phyloP scores from a whole-genome alignment of 305 asterid species.

The Rubia tinctorum region DNA sequence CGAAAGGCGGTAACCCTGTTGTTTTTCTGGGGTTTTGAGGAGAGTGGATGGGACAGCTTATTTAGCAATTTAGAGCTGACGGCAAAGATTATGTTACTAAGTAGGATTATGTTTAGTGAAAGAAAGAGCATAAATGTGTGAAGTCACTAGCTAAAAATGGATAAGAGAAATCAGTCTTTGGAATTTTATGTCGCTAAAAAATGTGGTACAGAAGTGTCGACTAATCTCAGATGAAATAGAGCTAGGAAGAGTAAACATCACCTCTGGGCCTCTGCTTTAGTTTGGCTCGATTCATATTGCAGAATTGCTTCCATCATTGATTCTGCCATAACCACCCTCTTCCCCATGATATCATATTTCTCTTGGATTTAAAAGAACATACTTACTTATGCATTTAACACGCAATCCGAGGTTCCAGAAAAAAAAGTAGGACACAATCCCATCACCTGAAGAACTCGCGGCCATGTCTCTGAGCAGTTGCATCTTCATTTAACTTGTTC shows the following conservation, averaged over 20 bases:
- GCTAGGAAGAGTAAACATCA: slow-evolving; percentile 9
- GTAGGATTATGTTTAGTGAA: neutral
- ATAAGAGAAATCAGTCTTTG: no score
- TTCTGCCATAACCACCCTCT: slow-evolving; percentile 89
- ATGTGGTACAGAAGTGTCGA: no score
- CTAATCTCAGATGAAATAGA: neutral
- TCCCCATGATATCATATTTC: slow-evolving; percentile 74
- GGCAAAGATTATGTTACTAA: no score
- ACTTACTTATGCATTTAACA: neutral
- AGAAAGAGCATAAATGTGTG: neutral
- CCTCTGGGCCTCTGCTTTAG: slow-evolving; percentile 70
- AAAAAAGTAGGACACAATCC: no score
- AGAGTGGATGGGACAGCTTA: slow-evolving; percentile 41
- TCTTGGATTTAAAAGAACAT: slow-evolving; percentile 41
- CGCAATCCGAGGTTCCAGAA: no score
- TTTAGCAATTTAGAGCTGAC: slow-evolving; percentile 9
- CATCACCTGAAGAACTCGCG: no score
- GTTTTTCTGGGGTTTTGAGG: slow-evolving; percentile 37
- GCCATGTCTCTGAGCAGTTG: no score
- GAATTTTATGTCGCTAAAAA: no score
- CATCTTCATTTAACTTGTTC: no score
- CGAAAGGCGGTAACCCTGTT: slow-evolving; percentile 60
- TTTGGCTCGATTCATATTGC: slow-evolving; percentile 85
- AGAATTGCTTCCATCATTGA: slow-evolving; percentile 89
- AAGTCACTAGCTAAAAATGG: no score